Base-by-base conservation (phyloP, 2,329 filamentous ascomycete species). In the Diaporthe amygdali region DNA sequence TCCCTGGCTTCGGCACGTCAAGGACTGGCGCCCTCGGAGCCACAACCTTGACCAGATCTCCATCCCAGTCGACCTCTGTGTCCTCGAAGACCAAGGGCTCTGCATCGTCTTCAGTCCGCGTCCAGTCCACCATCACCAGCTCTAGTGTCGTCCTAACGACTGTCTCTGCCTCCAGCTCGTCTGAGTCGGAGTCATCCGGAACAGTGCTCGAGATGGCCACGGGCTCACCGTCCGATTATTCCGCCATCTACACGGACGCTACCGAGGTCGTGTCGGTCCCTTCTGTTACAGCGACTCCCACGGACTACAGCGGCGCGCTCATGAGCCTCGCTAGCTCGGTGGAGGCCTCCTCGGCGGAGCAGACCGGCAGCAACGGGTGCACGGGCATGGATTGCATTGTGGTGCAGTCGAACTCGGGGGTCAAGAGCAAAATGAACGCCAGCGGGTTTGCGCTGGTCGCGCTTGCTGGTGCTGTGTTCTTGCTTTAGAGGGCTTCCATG, bases 361-460 rank as follows among this genome's bases (percentile, higher is more conserved):
- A 64, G 54, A 52, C 63, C 5, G 2, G 22, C 39, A 67, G 49
- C 32, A 30, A 25, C 41, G 15, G 34, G 1, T 72, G 71, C 63
- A 17, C 51, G 8, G 68, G 64, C 15, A 51, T 72, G 34, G 71
- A 71, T 55, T 72, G 71, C 41, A 71, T 72, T n/a, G 71, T 72
- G 27, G 71, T 72, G 54, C 55, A 61, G 59, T 68, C 63, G 49
- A 72, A 47, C 56, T 64, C 68, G 10, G 71, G 55, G 6, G 34
- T 52, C 54, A 71, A 61, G 64, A 51, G 20, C 32, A 30, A 17
- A 25, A 34, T 68, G 20, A 66, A 46, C 47, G 71, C 64, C 34
- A 37, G 68, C 55, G 64, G 55, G 9, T 20, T 68, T 49, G 68
- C 68, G 71, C 71, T 72, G 71, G 71, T 44, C 63, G 68, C 41